Conservation (phyloP, 1,284 basidiomycete genomes). For the Moniliella sp. region DNA sequence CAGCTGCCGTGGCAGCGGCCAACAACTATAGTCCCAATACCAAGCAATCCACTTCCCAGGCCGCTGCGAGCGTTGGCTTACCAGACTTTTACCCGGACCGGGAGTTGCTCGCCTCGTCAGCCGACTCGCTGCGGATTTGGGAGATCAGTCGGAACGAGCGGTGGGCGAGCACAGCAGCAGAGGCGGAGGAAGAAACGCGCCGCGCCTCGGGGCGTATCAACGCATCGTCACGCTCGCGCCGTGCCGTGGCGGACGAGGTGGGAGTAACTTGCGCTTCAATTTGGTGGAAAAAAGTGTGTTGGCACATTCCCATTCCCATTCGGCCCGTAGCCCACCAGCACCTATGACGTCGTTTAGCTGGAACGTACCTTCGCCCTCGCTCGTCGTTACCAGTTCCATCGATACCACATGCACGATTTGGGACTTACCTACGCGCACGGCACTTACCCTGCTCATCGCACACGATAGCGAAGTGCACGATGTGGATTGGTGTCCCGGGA, state of each 20-base stretch:
- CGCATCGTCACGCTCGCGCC: too few species aligned
- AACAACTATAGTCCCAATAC: background rate
- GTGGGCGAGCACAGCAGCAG: background rate
- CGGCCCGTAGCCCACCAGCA: conserved; percentile 23
- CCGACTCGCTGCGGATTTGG: conserved; percentile 31
- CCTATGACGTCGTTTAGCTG: conserved; percentile 32
- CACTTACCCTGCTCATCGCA: conserved; percentile 67
- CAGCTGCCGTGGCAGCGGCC: background rate
- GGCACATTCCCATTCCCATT: conserved; percentile 20
- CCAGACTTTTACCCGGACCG: conserved; percentile 17
- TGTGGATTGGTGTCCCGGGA: conserved; percentile 93
- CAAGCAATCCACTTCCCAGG: too few species aligned
- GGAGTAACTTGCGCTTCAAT: background rate
- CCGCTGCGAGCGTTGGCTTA: background rate
- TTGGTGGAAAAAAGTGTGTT: background rate
- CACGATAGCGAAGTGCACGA: conserved; percentile 96
- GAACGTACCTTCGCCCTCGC: conserved; percentile 30
- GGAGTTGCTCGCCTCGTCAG: conserved; percentile 29
- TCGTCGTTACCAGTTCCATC: conserved; percentile 43
- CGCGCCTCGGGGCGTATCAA: too few species aligned
- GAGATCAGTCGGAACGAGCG: conserved; percentile 4
- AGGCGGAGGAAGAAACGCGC: background rate
- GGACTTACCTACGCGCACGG: conserved; percentile 88
- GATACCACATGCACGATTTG: conserved; percentile 39
- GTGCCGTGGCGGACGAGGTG: too few species aligned